These are phyloP conservation scores for Ophiostoma sp. DNA, from an alignment of 2,329 filamentous ascomycete genomes.

Conservation along the genomic window DNA sequence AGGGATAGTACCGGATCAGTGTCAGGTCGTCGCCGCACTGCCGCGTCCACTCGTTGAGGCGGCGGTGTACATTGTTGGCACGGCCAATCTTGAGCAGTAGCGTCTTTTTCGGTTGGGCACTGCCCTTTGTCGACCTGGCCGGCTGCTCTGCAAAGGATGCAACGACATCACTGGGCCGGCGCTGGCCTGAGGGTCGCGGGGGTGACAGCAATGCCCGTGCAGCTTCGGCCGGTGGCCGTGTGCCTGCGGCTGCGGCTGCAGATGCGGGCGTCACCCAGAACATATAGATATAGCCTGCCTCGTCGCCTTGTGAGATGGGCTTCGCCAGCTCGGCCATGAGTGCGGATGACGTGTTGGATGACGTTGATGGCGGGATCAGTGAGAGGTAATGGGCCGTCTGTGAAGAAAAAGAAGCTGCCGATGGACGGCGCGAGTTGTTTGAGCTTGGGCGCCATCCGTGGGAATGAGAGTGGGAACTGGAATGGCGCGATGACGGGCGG, in stretches of 20 bases:
- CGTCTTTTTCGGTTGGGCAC: conserved; percentile 16
- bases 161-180: conserved; percentile 53
- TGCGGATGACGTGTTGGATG: conserved; percentile 62
- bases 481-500: conserved; percentile 12
- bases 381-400: conserved; percentile 50
- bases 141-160: conserved; percentile 43
- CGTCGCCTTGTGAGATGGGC: conserved; percentile 67
- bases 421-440: conserved; percentile 29
- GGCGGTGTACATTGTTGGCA: conserved; percentile 77
- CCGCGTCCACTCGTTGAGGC: conserved; percentile 86
- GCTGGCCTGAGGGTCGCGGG: conserved; percentile 36
- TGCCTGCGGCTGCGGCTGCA: conserved; percentile 46
- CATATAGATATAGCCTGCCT: conserved; percentile 94
- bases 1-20: conserved; percentile 87
- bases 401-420: conserved; percentile 28
- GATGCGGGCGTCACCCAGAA: conserved; percentile 84
- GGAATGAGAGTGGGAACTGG: not conserved
- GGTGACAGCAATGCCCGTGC: conserved; percentile 56
- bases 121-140: not conserved
- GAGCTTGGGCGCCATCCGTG: conserved; percentile 1
- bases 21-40: conserved; percentile 89
- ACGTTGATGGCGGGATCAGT: conserved; percentile 63
- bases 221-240: conserved; percentile 53
- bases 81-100: conserved; percentile 60
- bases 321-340: conserved; percentile 72